Evolutionary conservation across 108 stramenopile species (phyloP), one percentile per base, ranked within the genome.

Genomic region (Nannochloropsis gaditana): DNA sequence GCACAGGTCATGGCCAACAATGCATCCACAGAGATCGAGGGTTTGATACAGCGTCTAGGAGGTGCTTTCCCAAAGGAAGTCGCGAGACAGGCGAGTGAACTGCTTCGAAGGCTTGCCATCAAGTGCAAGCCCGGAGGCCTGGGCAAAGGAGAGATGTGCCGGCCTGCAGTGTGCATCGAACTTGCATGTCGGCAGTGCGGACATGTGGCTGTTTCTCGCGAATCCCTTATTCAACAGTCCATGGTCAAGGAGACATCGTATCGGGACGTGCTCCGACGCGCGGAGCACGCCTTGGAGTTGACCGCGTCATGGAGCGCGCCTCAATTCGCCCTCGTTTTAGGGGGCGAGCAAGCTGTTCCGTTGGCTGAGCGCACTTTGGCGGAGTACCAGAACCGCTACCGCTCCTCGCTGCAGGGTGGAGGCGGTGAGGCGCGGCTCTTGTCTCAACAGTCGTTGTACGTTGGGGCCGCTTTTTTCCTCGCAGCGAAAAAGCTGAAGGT

Each of bases 241-340:
- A 73, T 73, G 59, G 59, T 73, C 59, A 73, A 73, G 59, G 59
- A 73, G 59, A n/a, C 59, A 15, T n/a, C n/a, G 59, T 73, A 73
- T n/a, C 59, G 59, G 59, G 59, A 73, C 59, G 59, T 73, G 19
- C n/a, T 73, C n/a, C 59, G 59, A 15, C 59, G 59, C 19, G 59
- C n/a, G 59, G 59, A 73, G 59, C 59, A 73, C 15, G 59, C 59
- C 59, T n/a, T 73, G 15, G n/a, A n/a, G 2, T 73, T 73, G 59
- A 73, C 59, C 19, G 3, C 19, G 15, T 15, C 59, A 15, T 73
- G 59, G 59, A 73, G 59, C 59, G 59, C n/a, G 59, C 6, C 59
- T 15, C 59, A 73, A n/a, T 73, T 73, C 15, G 59, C 59, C 59
- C 15, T 73, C 19, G 59, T 73, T n/a, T 73, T 73, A 3, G 59